phyloP scores from a whole-genome alignment of 2,329 filamentous ascomycete genomes.

The Lachnellula occidentalis region DNA sequence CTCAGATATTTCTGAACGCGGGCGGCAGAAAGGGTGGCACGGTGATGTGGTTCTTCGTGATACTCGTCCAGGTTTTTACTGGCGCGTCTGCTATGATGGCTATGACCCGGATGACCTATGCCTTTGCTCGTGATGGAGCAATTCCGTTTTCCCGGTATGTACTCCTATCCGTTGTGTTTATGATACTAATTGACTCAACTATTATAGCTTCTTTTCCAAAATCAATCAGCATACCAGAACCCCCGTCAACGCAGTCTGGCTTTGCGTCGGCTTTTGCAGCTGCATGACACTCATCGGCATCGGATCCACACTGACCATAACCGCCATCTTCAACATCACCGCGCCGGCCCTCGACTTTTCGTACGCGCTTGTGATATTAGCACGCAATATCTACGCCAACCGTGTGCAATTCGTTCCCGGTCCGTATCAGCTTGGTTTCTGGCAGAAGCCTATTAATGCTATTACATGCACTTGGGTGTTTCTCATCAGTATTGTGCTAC shows the following conservation, averaged over 20 bases:
- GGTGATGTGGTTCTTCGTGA: conserved; percentile 55
- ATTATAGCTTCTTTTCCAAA: conserved; percentile 42
- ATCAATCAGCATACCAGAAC: conserved; percentile 50
- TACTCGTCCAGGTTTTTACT: conserved; percentile 61
- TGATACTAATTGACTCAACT: not conserved
- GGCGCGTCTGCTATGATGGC: conserved; percentile 59
- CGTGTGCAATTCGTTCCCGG: conserved; percentile 33
- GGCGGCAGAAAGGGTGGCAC: conserved; percentile 51
- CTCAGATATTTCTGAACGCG: conserved; percentile 55
- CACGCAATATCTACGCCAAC: conserved; percentile 29
- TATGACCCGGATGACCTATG: conserved; percentile 57
- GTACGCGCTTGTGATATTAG: conserved; percentile 56
- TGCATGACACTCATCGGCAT: conserved; percentile 47
- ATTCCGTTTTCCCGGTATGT: conserved; percentile 53
- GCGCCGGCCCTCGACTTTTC: conserved; percentile 47
- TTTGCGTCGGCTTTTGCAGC: conserved; percentile 53
- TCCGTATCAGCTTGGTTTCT: conserved; percentile 51
- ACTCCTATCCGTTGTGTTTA: not conserved
- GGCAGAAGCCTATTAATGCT: conserved; percentile 49
- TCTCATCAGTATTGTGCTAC: conserved; percentile 58
- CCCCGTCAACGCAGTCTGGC: conserved; percentile 58
- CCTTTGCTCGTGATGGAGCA: conserved; percentile 53
- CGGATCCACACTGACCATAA: conserved; percentile 45
- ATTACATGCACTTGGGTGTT: conserved; percentile 55
- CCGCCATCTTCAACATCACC: conserved; percentile 47